A percentile compares a stretch with the other conserved stretches of the same genome.
These are phyloP conservation scores for Passalora sequoiae DNA, from an alignment of 2,329 filamentous ascomycete species.

Conservation along the genomic window DNA sequence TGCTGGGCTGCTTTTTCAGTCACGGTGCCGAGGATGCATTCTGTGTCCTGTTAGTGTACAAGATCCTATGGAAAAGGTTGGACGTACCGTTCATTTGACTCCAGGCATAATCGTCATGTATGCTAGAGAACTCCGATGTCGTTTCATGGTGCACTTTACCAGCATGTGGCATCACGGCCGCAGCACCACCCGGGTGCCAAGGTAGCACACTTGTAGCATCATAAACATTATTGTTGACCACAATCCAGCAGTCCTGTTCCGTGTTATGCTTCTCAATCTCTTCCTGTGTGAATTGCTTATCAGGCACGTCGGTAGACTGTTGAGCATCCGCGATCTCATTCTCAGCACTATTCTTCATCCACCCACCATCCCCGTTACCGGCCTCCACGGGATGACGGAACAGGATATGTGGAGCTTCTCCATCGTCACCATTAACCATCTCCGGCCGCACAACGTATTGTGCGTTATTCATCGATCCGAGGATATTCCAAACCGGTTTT, in stretches of 20 bases:
- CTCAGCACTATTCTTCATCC: conserved; percentile 49
- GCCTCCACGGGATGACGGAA: conserved; percentile 48
- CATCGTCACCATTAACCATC: conserved; percentile 33
- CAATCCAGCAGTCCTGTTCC: conserved; percentile 51
- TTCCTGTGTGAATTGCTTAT: conserved; percentile 50
- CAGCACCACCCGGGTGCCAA: conserved; percentile 50
- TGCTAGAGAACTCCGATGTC: conserved; percentile 46
- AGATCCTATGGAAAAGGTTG: neutral
- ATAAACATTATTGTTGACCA: conserved; percentile 50
- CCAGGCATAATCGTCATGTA: conserved; percentile 50
- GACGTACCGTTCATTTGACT: conserved; percentile 37
- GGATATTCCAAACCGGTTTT: conserved; percentile 45
- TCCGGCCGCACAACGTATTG: conserved; percentile 45
- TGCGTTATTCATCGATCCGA: conserved; percentile 54
- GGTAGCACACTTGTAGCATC: conserved; percentile 46
- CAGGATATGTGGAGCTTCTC: conserved; percentile 33
- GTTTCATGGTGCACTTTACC: conserved; percentile 48
- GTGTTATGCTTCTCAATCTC: conserved; percentile 51
- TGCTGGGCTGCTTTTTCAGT: conserved; percentile 47
- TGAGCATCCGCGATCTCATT: conserved; percentile 43
- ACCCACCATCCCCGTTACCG: conserved; percentile 42
- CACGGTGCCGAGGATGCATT: conserved; percentile 47
- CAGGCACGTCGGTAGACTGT: conserved; percentile 41
- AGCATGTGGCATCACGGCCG: conserved; percentile 46
- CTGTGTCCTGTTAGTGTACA: conserved; percentile 32